phyloP scores from a whole-genome alignment of 1,284 basidiomycete species.

The Somion occarium region DNA sequence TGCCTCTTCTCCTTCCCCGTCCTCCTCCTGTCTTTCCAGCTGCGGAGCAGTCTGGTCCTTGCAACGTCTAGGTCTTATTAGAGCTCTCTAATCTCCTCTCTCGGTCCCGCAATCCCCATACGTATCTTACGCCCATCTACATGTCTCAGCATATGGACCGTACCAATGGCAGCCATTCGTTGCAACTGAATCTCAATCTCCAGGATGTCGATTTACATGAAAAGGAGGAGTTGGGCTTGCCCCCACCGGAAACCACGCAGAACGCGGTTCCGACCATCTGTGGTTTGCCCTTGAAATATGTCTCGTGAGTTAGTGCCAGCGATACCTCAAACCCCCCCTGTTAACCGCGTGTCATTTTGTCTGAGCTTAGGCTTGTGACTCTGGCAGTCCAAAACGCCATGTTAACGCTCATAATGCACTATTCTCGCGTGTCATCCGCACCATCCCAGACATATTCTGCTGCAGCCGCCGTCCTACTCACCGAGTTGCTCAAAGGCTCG shows the following conservation, averaged over 20 bases:
- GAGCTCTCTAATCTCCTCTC: constrained; percentile 7
- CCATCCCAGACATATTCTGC: constrained; percentile 82
- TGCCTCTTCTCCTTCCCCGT: constrained; percentile 3
- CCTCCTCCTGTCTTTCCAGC: constrained; percentile 16
- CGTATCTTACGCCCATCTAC: constrained; percentile 9
- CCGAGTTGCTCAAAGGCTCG: constrained; percentile 87
- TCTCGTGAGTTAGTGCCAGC: constrained; percentile 55
- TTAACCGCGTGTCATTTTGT: constrained; percentile 6
- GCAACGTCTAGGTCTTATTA: too few species aligned
- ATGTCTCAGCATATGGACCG: constrained; percentile 29
- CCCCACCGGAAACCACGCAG: constrained; percentile 26
- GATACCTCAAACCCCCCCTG: not conserved
- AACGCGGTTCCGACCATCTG: constrained; percentile 49
- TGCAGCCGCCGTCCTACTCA: constrained; percentile 88
- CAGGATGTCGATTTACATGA: constrained; percentile 34
- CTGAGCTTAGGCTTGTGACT: constrained; percentile 71
- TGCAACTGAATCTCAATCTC: constrained; percentile 21
- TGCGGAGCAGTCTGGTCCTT: constrained; percentile 29
- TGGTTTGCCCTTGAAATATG: constrained; percentile 74
- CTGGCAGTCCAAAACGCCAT: constrained; percentile 92
- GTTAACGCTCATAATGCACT: constrained; percentile 91
- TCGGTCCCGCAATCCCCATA: constrained; percentile 8
- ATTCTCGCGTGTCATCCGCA: constrained; percentile 81
- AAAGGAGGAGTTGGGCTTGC: constrained; percentile 43
- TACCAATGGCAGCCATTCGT: constrained; percentile 20